Percentiles rank a stretch among this genome's conserved stretches.
phyloP scores from a whole-genome alignment of 352 stramenopile genomes.

The Pseudoperonospora humuli region DNA sequence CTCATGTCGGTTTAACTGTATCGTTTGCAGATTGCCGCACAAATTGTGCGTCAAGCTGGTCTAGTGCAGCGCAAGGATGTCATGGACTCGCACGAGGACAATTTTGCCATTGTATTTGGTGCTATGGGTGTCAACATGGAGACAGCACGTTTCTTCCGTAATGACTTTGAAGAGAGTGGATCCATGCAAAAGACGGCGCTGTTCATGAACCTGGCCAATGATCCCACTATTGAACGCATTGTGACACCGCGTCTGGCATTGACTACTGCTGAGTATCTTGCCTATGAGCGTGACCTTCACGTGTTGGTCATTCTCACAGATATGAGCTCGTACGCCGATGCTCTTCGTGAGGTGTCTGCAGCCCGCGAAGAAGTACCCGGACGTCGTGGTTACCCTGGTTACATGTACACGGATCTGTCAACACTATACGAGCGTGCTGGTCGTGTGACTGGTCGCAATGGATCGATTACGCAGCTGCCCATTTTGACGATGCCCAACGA shows the following conservation, averaged over 20 bases:
- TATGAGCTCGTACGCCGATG: slow-evolving; percentile 99
- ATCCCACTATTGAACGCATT: slow-evolving; percentile 99
- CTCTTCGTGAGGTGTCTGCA: slow-evolving; percentile 94
- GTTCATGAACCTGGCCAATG: slow-evolving; percentile 99
- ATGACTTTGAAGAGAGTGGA: slow-evolving; percentile 96
- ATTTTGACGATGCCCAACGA: slow-evolving; percentile 99
- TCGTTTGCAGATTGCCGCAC: slow-evolving; percentile 95
- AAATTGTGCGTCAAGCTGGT: slow-evolving; percentile 98
- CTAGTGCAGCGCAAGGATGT: slow-evolving; percentile 98
- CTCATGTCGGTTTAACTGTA: not conserved
- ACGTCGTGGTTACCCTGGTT: slow-evolving; percentile 98
- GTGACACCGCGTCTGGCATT: slow-evolving; percentile 98
- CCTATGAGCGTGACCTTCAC: slow-evolving; percentile 98
- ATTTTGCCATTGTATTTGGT: slow-evolving; percentile 99
- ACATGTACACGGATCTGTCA: slow-evolving; percentile 99
- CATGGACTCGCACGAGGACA: slow-evolving; percentile 97
- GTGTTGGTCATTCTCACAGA: slow-evolving; percentile 99
- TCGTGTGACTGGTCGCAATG: slow-evolving; percentile 95
- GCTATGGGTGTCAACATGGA: slow-evolving; percentile 99
- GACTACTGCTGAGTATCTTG: slow-evolving; percentile 98
- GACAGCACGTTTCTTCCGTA: slow-evolving; percentile 94
- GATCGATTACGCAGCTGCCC: slow-evolving; percentile 98
- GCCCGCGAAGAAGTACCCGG: slow-evolving; percentile 94
- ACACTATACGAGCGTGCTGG: slow-evolving; percentile 98
- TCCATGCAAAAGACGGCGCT: slow-evolving; percentile 98